phyloP scores from a whole-genome alignment of 2,329 filamentous ascomycete species.

The Fusarium fujikuroi region DNA sequence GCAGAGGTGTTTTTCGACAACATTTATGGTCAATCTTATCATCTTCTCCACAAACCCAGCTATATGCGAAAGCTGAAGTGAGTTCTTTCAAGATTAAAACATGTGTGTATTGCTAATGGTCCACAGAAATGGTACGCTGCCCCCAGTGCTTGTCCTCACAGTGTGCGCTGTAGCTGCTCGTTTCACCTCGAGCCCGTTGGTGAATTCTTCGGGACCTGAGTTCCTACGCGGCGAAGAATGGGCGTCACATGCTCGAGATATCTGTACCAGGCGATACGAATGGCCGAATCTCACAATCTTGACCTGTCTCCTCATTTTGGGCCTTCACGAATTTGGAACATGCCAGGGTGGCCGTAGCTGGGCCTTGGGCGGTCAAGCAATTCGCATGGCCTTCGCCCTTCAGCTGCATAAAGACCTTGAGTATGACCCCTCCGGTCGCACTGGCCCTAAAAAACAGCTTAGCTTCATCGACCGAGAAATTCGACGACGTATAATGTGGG shows the following conservation, averaged over 20 bases:
- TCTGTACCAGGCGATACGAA: conserved; percentile 88
- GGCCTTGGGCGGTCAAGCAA: conserved; percentile 94
- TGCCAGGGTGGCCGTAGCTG: conserved; percentile 96
- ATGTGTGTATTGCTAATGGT: conserved; percentile 6
- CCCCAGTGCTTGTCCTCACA: conserved; percentile 90
- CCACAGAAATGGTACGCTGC: conserved; percentile 68
- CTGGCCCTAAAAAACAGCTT: conserved; percentile 70
- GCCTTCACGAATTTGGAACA: conserved; percentile 94
- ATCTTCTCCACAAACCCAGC: conserved; percentile 94
- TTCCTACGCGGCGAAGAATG: conserved; percentile 92
- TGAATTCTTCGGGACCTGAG: conserved; percentile 75
- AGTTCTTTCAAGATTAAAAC: conserved; percentile 46
- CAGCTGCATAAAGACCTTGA: conserved; percentile 94
- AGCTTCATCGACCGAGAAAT: conserved; percentile 96
- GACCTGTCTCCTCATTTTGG: conserved; percentile 87
- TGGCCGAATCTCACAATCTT: conserved; percentile 96
- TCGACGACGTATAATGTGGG: conserved; percentile 94
- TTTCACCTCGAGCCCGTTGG: conserved; percentile 88
- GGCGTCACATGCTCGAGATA: conserved; percentile 87
- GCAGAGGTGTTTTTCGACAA: conserved; percentile 96
- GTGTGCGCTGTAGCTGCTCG: conserved; percentile 96
- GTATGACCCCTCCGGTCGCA: conserved; percentile 77
- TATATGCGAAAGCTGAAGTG: conserved; percentile 89
- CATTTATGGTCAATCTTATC: conserved; percentile 94
- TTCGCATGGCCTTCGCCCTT: conserved; percentile 95